Base-by-base conservation (phyloP, 805 yeast genomes). In the Barnettozyma sp. region DNA sequence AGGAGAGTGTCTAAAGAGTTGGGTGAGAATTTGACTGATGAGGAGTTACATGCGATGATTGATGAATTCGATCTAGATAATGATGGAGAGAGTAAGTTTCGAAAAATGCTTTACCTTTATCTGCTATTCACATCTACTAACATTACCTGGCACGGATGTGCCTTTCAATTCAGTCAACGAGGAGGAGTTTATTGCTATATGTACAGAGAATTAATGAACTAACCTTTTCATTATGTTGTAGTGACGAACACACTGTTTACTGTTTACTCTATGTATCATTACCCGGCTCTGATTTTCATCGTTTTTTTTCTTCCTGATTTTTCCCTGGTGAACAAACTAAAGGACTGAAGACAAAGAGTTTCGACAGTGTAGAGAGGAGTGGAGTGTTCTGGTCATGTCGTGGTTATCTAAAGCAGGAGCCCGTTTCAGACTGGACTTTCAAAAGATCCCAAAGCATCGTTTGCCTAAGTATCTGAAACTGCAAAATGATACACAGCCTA, bases 1-100 rank as follows among this genome's bases (percentile, higher is more conserved):
- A 75, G 94, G 57, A 71, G 92, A 42, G 95, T 90, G 2, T 92
- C 97, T 9, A 82, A 83, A 48, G 97, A 90, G 46, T 63, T 92
- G 39, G 97, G 96, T 3, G 98, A 92, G 58, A 83, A 81, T 48
- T 63, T 92, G 39, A 78, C 85, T 6, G 99, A 92, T 48, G 95
- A 86, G 40, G 98, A 92, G 54, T 66, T 92, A 34, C 71, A 83
- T 46, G 97, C 97, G 5, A 92, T 92, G 98, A 92, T 92, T 45
- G 95, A 88, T 43, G 97, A 90, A 58, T 92, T 92, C 55, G 99
- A 92, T 61, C 63, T 88, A 34, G 97, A 92, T 56, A 94, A 85
- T 38, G 97, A 92, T 58, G 97, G 97, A 34, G 95, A 84, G 46
- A 88, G 49, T 34, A 17, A 37, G 42, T 35, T n/a, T n/a, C n/a